Conservation (phyloP, 176 grass and related monocot genomes). For the Zoysia pacifica region DNA sequence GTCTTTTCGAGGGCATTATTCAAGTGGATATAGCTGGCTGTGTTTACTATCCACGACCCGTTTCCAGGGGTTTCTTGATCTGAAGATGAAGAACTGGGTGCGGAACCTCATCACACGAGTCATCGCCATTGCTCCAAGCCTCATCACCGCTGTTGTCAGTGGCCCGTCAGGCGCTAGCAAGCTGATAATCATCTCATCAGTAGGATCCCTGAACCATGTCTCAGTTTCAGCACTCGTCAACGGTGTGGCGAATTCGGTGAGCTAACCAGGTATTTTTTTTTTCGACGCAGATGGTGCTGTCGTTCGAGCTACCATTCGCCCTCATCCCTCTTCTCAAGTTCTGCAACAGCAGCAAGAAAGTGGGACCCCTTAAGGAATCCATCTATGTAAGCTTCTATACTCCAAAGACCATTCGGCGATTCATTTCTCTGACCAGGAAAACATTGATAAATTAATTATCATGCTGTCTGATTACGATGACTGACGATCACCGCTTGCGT, state of each 20-base stretch:
- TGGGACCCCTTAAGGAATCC: conserved; percentile 62
- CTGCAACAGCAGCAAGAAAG: conserved; percentile 59
- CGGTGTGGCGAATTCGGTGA: not conserved
- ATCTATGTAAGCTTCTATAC: conserved; percentile 40
- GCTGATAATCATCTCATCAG: conserved; percentile 63
- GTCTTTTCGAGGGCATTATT: not conserved
- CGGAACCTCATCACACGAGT: conserved; percentile 68
- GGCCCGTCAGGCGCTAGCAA: conserved; percentile 54
- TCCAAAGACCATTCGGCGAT: not conserved
- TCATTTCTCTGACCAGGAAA: not conserved
- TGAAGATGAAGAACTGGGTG: conserved; percentile 81
- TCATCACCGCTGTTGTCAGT: conserved; percentile 54
- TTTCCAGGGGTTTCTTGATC: conserved; percentile 71
- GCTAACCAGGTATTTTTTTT: not conserved
- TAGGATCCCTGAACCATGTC: not conserved
- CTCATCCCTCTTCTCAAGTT: conserved; percentile 76
- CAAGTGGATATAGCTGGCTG: not conserved
- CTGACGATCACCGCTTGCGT: not conserved
- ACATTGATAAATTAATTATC: no score
- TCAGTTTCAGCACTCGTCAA: not conserved
- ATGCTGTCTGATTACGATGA: not conserved
- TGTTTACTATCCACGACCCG: not conserved
- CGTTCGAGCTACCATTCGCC: conserved; percentile 66
- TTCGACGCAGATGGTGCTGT: conserved; percentile 62
- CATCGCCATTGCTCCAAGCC: conserved; percentile 67